phyloP scores from a whole-genome alignment of 768 basidiomycete genomes.

The Suillus cothurnatus region DNA sequence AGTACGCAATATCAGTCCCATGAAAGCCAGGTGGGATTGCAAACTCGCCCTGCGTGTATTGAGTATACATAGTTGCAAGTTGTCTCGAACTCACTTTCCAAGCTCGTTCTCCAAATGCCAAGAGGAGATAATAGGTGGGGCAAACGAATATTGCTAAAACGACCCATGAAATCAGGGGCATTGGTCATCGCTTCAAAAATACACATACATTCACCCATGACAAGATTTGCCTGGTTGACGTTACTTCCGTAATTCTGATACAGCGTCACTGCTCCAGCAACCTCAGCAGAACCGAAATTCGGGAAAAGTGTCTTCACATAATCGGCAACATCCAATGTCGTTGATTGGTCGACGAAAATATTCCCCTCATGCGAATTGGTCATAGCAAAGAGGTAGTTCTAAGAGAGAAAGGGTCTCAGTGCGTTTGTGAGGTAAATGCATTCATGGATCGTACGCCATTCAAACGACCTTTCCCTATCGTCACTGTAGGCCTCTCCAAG shows the following conservation, averaged over 20 bases:
- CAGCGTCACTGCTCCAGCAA: too few relatives aligned
- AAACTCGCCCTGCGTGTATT: conserved; percentile 29
- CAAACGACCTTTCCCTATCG: neutral
- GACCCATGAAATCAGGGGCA: neutral
- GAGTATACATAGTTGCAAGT: conserved; percentile 19
- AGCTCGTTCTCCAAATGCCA: conserved; percentile 21
- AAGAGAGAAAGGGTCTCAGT: too few relatives aligned
- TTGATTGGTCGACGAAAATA: too few relatives aligned
- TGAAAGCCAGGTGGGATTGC: conserved; percentile 31
- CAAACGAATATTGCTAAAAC: conserved; percentile 30
- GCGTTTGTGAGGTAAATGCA: too few relatives aligned
- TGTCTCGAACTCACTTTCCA: conserved; percentile 32
- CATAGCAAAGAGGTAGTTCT: too few relatives aligned
- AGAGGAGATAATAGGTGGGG: conserved; percentile 21
- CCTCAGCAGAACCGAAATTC: too few relatives aligned
- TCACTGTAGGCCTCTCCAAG: neutral
- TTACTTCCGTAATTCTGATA: too few relatives aligned
- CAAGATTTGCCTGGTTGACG: too few relatives aligned
- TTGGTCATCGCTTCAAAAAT: neutral
- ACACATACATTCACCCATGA: too few relatives aligned
- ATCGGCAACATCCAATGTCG: too few relatives aligned
- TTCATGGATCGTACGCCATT: neutral
- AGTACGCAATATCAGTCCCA: conserved; percentile 40
- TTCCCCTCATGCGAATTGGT: too few relatives aligned
- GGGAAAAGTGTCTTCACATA: too few relatives aligned